A percentile compares a stretch with the other conserved stretches of the same genome.
phyloP scores from a whole-genome alignment of 345 rosid species.

The Syzygium aqueum region DNA sequence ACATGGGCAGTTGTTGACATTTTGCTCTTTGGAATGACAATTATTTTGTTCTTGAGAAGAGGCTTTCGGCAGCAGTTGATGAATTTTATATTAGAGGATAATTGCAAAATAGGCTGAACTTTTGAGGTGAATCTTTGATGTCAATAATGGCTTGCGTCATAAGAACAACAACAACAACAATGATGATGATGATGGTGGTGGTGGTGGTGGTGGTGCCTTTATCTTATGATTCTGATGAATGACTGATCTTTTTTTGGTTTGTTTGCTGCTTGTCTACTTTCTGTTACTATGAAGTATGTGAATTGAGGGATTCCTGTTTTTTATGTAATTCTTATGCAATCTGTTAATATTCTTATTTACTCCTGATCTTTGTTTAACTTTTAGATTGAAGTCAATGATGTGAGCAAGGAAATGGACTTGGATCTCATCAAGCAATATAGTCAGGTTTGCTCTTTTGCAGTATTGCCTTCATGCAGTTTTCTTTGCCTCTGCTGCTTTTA shows the following conservation, averaged over 20 bases:
- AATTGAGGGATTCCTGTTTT: background rate
- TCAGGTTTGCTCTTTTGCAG: constrained; percentile 44
- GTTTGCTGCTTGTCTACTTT: background rate
- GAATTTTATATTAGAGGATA: background rate
- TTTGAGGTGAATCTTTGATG: background rate
- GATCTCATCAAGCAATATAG: constrained; percentile 95
- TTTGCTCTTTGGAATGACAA: background rate
- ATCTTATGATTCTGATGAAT: background rate
- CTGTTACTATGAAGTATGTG: background rate
- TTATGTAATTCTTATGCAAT: background rate
- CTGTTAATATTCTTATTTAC: background rate
- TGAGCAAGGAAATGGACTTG: constrained; percentile 98
- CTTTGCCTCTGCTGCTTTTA: background rate
- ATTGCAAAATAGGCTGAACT: background rate
- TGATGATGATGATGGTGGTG: background rate
- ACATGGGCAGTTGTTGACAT: background rate
- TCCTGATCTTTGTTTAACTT: background rate
- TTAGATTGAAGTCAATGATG: constrained; percentile 97
- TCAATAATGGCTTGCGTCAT: background rate
- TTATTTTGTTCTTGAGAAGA: background rate
- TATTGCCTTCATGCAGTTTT: background rate
- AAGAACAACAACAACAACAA: background rate
- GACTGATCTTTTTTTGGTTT: background rate
- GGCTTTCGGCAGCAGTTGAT: background rate
- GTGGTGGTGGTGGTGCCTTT: background rate